These are phyloP conservation scores for Aspergillus egyptiacus DNA, from an alignment of 495 filamentous ascomycete species.

Conservation along the genomic window DNA sequence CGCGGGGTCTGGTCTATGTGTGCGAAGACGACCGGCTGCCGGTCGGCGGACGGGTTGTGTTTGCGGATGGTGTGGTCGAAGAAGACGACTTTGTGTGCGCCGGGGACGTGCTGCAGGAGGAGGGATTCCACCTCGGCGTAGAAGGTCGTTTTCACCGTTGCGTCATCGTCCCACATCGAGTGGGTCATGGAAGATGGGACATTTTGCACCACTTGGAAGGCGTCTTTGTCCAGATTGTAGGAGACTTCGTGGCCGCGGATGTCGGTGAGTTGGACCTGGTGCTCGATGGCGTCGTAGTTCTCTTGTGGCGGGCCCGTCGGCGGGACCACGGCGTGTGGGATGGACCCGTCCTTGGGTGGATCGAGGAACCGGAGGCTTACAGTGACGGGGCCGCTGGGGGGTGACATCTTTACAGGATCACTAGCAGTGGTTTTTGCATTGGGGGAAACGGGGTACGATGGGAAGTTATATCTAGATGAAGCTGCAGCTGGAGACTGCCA, in stretches of 20 bases:
- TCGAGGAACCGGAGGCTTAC: conserved; percentile 61
- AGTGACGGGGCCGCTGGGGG: conserved; percentile 48
- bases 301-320: conserved; percentile 46
- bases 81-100: conserved; percentile 57
- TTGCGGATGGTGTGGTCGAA: conserved; percentile 92
- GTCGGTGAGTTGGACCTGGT: conserved; percentile 53
- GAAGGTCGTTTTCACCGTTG: conserved; percentile 57
- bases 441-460: too few species aligned
- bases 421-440: not conserved
- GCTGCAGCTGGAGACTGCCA: too few species aligned
- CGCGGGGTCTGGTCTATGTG: conserved; percentile 77
- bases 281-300: conserved; percentile 50
- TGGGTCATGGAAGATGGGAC: conserved; percentile 43
- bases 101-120: conserved; percentile 56
- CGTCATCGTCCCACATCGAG: conserved; percentile 55
- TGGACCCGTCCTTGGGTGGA: conserved; percentile 54
- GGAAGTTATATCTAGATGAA: not conserved
- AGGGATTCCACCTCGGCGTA: conserved; percentile 74
- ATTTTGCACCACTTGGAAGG: conserved; percentile 53
- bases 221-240: conserved; percentile 65
- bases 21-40: conserved; percentile 60
- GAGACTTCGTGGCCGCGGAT: conserved; percentile 55
- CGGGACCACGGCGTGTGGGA: conserved; percentile 61
- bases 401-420: not conserved
- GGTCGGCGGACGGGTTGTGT: conserved; percentile 40